phyloP scores from a whole-genome alignment of 2,329 filamentous ascomycete genomes.

The Ramularia endophylla region DNA sequence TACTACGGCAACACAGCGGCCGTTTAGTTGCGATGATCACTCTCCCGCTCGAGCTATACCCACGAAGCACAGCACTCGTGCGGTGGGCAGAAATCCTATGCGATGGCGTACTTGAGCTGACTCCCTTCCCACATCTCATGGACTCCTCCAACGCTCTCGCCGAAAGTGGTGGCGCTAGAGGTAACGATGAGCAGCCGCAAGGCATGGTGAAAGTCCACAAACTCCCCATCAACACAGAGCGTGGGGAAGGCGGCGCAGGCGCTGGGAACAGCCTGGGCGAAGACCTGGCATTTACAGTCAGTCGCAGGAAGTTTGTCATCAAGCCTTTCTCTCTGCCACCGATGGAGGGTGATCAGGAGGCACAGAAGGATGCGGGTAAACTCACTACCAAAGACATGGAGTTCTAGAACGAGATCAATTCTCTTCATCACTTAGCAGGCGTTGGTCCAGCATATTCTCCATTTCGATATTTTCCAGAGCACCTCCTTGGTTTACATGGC shows the following conservation, averaged over 20 bases:
- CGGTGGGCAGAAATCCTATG: constrained; percentile 80
- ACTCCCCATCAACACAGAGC: constrained; percentile 79
- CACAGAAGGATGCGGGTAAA: constrained; percentile 45
- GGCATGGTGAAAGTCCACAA: constrained; percentile 80
- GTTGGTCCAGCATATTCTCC: constrained; percentile 50
- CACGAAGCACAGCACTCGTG: constrained; percentile 66
- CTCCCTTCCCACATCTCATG: constrained; percentile 61
- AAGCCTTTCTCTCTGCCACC: constrained; percentile 87
- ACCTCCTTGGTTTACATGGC: constrained; percentile 49
- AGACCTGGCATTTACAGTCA: constrained; percentile 86
- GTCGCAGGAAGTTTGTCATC: constrained; percentile 75
- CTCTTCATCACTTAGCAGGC: constrained; percentile 2
- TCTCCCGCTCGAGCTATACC: constrained; percentile 72
- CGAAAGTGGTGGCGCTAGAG: constrained; percentile 45
- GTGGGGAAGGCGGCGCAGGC: constrained; percentile 70
- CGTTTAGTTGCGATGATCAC: constrained; percentile 69
- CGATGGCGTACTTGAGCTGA: constrained; percentile 82
- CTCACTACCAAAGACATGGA: constrained; percentile 65
- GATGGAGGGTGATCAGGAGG: constrained; percentile 66
- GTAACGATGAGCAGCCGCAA: constrained; percentile 70
- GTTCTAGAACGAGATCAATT: constrained; percentile 49
- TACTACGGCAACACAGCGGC: constrained; percentile 62
- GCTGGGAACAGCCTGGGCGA: constrained; percentile 61
- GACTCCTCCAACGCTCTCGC: constrained; percentile 43
- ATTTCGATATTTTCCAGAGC: constrained; percentile 59